These are phyloP conservation scores for Botryotinia calthae DNA, from an alignment of 2,329 filamentous ascomycete genomes.

Conservation along the genomic window DNA sequence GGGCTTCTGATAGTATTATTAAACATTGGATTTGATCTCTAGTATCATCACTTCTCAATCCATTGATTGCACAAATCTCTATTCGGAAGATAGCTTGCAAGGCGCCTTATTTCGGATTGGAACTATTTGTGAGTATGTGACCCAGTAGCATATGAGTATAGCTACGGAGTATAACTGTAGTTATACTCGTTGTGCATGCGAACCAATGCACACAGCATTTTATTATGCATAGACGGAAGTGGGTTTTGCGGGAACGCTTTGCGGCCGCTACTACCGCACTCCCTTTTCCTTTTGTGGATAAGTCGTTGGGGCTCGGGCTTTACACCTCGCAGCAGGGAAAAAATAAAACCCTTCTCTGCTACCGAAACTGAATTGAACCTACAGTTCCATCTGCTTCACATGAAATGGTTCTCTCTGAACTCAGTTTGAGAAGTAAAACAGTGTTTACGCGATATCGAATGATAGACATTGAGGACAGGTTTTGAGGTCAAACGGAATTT, in stretches of 20 bases:
- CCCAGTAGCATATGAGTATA: neutral
- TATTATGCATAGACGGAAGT: neutral
- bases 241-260: neutral
- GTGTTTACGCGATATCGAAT: neutral
- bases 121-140: neutral
- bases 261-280: neutral
- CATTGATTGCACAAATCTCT: neutral
- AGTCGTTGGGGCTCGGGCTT: neutral
- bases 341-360: neutral
- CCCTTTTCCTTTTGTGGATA: neutral
- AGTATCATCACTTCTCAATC: neutral
- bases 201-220: neutral
- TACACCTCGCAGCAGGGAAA: neutral
- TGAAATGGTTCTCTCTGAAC: neutral
- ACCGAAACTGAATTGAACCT: neutral
- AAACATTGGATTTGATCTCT: neutral
- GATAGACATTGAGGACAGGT: neutral
- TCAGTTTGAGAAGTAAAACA: neutral
- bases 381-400: neutral
- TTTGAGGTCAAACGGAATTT: neutral
- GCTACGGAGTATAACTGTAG: neutral
- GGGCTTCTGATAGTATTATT: neutral
- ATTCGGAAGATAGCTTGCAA: neutral
- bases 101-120: neutral
- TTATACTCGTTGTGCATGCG: neutral